These are phyloP conservation scores for Aspergillus pseudoterreus DNA, from an alignment of 2,329 filamentous ascomycete genomes.

Conservation along the genomic window DNA sequence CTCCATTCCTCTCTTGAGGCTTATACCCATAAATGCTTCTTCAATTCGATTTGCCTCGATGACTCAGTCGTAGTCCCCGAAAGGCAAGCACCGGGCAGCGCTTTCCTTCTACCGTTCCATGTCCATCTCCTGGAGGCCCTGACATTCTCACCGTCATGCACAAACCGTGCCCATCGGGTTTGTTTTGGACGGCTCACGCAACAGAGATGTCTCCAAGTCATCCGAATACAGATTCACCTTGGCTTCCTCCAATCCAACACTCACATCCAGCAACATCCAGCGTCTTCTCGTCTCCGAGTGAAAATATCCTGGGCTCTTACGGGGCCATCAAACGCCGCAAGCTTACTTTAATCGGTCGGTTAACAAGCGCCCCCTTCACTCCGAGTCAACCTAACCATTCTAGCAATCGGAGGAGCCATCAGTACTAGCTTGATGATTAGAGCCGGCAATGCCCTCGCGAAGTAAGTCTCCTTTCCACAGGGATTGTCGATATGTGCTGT, in stretches of 20 bases:
- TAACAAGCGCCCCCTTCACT: conserved; percentile 15
- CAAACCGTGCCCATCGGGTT: too few species aligned
- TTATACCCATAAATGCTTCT: neutral
- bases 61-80: neutral
- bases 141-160: too few species aligned
- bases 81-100: too few species aligned
- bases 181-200: too few species aligned
- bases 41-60: neutral
- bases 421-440: conserved; percentile 42
- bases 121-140: too few species aligned
- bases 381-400: neutral
- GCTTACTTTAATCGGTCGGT: conserved; percentile 10
- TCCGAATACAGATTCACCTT: neutral
- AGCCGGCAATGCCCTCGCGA: conserved; percentile 36
- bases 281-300: neutral
- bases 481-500: neutral
- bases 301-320: neutral
- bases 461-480: conserved; percentile 19
- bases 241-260: neutral
- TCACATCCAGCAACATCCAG: neutral
- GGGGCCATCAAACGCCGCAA: conserved; percentile 4
- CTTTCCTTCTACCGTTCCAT: too few species aligned
- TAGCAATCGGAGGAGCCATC: conserved; percentile 42
- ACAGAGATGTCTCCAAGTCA: neutral
- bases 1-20: neutral